These are phyloP conservation scores for Fusarium mexicanum DNA, from an alignment of 2,329 filamentous ascomycete species.

Conservation along the genomic window DNA sequence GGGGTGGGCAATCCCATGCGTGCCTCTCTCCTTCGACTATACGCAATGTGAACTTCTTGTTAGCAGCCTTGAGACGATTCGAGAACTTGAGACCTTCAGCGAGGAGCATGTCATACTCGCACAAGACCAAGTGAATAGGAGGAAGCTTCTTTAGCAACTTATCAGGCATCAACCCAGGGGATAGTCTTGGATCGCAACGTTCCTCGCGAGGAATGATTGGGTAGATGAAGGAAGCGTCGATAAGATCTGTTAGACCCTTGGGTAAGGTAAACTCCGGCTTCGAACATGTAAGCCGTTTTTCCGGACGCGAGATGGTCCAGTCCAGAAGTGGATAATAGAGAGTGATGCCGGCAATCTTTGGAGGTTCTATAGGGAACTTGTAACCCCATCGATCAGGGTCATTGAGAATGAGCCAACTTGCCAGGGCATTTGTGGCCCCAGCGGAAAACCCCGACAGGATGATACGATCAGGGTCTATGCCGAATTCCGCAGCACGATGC, in stretches of 20 bases:
- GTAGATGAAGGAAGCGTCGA: slow-evolving; percentile 70
- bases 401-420: slow-evolving; percentile 58
- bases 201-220: slow-evolving; percentile 58
- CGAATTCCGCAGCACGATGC: slow-evolving; percentile 64
- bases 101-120: slow-evolving; percentile 73
- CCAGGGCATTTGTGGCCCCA: slow-evolving; percentile 65
- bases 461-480: slow-evolving; percentile 65
- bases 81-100: slow-evolving; percentile 69
- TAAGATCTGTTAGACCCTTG: slow-evolving; percentile 67
- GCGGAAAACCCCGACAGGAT: slow-evolving; percentile 72
- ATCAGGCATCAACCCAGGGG: slow-evolving; percentile 66
- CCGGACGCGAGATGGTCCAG: slow-evolving; percentile 65
- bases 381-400: slow-evolving; percentile 54
- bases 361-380: slow-evolving; percentile 50
- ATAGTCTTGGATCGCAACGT: slow-evolving; percentile 64
- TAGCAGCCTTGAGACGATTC: slow-evolving; percentile 58
- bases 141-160: slow-evolving; percentile 62
- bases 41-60: slow-evolving; percentile 51
- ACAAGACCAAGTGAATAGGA: slow-evolving; percentile 67
- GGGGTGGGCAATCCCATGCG: slow-evolving; percentile 60
- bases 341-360: slow-evolving; percentile 61
- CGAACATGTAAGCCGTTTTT: slow-evolving; percentile 63
- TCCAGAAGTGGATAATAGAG: slow-evolving; percentile 72
- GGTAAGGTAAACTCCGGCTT: slow-evolving; percentile 68
- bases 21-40: slow-evolving; percentile 58